Evolutionary conservation across 805 yeast species (phyloP), one percentile per base, ranked within the genome.

Genomic region (Metschnikowia noctiluminum): DNA sequence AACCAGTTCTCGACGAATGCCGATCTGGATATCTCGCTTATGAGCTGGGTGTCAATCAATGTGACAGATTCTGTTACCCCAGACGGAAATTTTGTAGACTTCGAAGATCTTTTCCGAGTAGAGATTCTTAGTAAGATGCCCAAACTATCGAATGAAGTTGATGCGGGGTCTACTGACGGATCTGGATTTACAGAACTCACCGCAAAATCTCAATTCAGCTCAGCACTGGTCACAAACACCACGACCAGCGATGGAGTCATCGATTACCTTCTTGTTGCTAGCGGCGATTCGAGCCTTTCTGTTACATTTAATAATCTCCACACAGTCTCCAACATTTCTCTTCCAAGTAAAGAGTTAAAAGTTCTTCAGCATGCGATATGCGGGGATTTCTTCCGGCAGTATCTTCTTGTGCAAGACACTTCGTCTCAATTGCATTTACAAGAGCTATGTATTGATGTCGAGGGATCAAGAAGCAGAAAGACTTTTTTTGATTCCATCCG

Each of bases 91-190:
- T 28, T 28, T 14, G 15, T 36, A n/a, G 40, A 50, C 30, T 60
- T 56, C 43, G 48, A 55, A 13, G 60, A 64, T n/a, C 46, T 69
- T 3, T 64, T 64, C 41, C 56, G 60, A 7, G 56, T 62, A 7
- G 71, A 68, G 42, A 49, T 70, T 4, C 51, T 65, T 14, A 56
- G 59, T 37, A 54, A 62, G 6, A 55, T 76, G 49, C 80, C 81
- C 2, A 68, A 58, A 39, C 55, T 76, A 13, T 39, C 60, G n/a
- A 45, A 49, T 36, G 59, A 52, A 15, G 31, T 42, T 9, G 42
- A 46, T 9, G 3, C 36, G 8, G 38, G 42, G 35, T 48, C 53
- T 2, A n/a, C 28, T 7, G 50, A 48, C 11, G 40, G 43, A n/a
- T 28, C 35, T 1, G 45, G 16, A n/a, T 27, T 26, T 13, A 2